Percentiles rank a stretch among this genome's conserved stretches.
Conservation (phyloP, 129 eudicot genomes). For the Pittosporum tobira region DNA sequence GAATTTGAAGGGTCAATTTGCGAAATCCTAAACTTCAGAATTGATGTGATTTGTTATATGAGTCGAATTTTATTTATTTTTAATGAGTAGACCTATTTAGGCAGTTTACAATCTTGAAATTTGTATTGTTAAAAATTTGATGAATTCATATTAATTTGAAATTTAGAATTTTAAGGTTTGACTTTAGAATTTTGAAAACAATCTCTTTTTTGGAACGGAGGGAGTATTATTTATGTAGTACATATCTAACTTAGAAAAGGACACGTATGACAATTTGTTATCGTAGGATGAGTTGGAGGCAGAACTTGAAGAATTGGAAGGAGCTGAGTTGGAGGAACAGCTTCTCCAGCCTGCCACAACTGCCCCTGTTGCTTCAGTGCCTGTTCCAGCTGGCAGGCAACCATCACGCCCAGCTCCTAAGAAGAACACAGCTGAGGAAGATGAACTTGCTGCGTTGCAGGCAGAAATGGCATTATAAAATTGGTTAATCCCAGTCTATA, state of each 20-base stretch:
- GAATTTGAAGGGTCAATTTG: no score
- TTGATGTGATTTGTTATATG: no score
- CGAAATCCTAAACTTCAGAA: no score
- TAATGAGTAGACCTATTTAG: no score
- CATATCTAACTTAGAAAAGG: background rate
- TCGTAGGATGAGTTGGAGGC: slow-evolving; percentile 57
- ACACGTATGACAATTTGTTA: background rate
- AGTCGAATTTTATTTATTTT: no score
- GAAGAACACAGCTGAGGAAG: slow-evolving; percentile 50
- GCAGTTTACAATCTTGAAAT: no score
- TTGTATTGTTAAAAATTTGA: no score
- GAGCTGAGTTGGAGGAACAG: slow-evolving; percentile 61
- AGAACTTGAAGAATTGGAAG: slow-evolving; percentile 64
- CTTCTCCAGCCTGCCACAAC: slow-evolving; percentile 58
- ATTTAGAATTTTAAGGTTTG: no score
- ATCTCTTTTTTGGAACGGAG: no score
- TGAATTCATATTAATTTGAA: no score
- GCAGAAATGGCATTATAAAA: slow-evolving; percentile 48
- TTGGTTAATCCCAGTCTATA: background rate
- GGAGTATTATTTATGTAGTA: background rate
- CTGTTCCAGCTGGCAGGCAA: slow-evolving; percentile 33
- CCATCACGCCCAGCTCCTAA: slow-evolving; percentile 33
- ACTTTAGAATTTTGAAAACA: no score
- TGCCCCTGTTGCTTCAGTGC: slow-evolving; percentile 41
- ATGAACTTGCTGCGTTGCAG: slow-evolving; percentile 63